Percentiles rank a stretch among this genome's conserved stretches.
These are phyloP conservation scores for Lecanicillium sp. DNA, from an alignment of 2,329 filamentous ascomycete species.

Conservation along the genomic window DNA sequence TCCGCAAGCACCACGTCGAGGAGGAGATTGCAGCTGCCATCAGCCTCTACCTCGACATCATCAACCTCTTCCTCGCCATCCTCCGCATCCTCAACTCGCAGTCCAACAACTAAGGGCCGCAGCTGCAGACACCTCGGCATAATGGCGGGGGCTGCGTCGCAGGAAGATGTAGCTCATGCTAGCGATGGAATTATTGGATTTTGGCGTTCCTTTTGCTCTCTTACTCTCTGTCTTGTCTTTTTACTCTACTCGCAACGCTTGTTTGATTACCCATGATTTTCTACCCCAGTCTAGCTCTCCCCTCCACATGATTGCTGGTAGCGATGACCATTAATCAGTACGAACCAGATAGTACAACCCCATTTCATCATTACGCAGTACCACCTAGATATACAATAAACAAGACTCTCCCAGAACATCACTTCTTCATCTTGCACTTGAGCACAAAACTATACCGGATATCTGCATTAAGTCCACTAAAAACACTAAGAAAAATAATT, in stretches of 20 bases:
- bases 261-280: background rate
- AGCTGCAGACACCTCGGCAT: background rate
- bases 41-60: slow-evolving; percentile 89
- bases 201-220: slow-evolving; percentile 5
- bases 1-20: slow-evolving; percentile 95
- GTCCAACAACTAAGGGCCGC: slow-evolving; percentile 67
- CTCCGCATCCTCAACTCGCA: slow-evolving; percentile 94
- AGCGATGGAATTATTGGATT: background rate
- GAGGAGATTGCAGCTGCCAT: slow-evolving; percentile 96
- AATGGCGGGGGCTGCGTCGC: too few species aligned
- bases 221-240: too few species aligned
- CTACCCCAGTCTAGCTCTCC: background rate
- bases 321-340: background rate
- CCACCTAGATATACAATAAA: too few species aligned
- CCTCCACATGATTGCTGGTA: background rate
- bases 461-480: slow-evolving; percentile 60
- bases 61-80: slow-evolving; percentile 96
- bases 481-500: slow-evolving; percentile 42
- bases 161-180: background rate
- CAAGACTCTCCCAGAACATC: too few species aligned
- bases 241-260: background rate
- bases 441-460: slow-evolving; percentile 43
- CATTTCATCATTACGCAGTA: too few species aligned
- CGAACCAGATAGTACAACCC: too few species aligned
- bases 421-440: too few species aligned